Evolutionary conservation across 768 basidiomycete species (phyloP).

Genomic region (Nidula microcarpa): DNA sequence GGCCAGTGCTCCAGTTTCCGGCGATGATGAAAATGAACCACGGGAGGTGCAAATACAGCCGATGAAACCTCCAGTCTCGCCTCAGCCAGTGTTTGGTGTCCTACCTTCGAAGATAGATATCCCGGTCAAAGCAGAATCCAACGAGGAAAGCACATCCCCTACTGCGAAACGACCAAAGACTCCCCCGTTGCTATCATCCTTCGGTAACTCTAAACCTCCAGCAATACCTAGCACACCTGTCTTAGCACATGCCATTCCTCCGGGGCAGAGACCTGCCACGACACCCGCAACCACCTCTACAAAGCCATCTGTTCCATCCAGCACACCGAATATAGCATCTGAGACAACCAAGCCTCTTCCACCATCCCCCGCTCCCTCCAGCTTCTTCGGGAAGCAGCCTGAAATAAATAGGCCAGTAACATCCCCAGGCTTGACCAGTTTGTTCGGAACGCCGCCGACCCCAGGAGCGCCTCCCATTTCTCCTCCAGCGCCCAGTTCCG

Average conservation of each 20-base stretch:
- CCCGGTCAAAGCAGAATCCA: conserved; percentile 3
- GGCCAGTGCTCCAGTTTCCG: conserved; percentile 49
- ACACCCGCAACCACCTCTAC: conserved; percentile 1
- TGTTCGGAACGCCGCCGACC: conserved; percentile 3
- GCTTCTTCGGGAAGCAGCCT: neutral
- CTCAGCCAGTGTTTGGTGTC: conserved; percentile 32
- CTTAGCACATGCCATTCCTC: conserved; percentile 2
- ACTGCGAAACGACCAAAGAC: conserved; percentile 40
- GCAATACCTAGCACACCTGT: conserved; percentile 5
- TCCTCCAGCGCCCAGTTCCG: neutral
- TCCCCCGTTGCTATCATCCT: conserved; percentile 39
- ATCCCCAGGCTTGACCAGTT: neutral
- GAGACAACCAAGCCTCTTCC: neutral
- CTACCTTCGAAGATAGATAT: conserved; percentile 23
- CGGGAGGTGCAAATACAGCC: conserved; percentile 9
- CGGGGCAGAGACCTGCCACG: conserved; percentile 1
- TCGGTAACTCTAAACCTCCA: conserved; percentile 11
- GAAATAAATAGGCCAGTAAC: conserved; percentile 1
- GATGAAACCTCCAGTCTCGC: conserved; percentile 32
- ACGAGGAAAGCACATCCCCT: conserved; percentile 15
- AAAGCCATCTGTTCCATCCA: neutral
- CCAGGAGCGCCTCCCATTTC: neutral
- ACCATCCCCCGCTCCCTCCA: conserved; percentile 3
- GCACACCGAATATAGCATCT: neutral
- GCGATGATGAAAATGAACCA: conserved; percentile 40